These are phyloP conservation scores for Grosmannia clavigera DNA, from an alignment of 2,329 filamentous ascomycete species.

Conservation along the genomic window DNA sequence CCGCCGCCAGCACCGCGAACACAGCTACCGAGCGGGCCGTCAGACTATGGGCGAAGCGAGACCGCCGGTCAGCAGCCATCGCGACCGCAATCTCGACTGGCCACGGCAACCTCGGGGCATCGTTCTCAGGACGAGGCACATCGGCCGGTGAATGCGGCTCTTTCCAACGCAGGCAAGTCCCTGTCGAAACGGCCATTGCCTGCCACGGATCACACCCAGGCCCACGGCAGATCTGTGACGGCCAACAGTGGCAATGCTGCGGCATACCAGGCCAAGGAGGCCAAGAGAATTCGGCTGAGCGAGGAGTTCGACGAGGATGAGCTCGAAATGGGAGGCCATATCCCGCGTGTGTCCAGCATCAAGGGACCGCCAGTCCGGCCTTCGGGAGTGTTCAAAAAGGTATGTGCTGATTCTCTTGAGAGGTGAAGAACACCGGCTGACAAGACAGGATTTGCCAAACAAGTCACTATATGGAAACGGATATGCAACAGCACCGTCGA, in stretches of 20 bases:
- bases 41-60: slow-evolving; percentile 27
- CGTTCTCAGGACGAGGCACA: slow-evolving; percentile 45
- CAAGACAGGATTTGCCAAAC: slow-evolving; percentile 40
- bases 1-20: slow-evolving; percentile 47
- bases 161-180: slow-evolving; percentile 56
- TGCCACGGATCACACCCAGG: not conserved
- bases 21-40: slow-evolving; percentile 35
- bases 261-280: slow-evolving; percentile 56
- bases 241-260: slow-evolving; percentile 28
- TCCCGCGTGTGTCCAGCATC: slow-evolving; percentile 44
- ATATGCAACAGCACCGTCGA: slow-evolving; percentile 47
- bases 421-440: not conserved
- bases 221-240: slow-evolving; percentile 5
- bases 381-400: slow-evolving; percentile 58
- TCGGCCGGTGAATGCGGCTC: slow-evolving; percentile 46
- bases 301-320: slow-evolving; percentile 55
- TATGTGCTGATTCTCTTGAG: slow-evolving; percentile 23
- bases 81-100: slow-evolving; percentile 46
- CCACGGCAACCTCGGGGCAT: slow-evolving; percentile 32
- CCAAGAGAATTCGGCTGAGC: slow-evolving; percentile 68
- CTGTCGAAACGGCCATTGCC: slow-evolving; percentile 62
- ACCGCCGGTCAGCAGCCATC: slow-evolving; percentile 17
- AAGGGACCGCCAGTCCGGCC: slow-evolving; percentile 80
- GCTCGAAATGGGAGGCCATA: slow-evolving; percentile 38
- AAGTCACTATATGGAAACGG: slow-evolving; percentile 50